phyloP scores from a whole-genome alignment of 116 monocot genomes.

The Cymodocea nodosa region DNA sequence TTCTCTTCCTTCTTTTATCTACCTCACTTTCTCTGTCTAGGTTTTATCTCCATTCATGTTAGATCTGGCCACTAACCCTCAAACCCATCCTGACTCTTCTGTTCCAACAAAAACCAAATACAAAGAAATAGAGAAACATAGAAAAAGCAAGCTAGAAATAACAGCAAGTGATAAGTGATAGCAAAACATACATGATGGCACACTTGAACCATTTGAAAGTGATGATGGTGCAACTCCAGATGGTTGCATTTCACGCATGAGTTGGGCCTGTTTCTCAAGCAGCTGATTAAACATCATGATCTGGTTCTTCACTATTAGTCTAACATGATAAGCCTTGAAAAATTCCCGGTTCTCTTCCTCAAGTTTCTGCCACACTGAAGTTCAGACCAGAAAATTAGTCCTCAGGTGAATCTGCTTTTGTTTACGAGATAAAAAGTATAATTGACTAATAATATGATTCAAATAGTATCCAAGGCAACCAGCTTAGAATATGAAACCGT shows the following conservation, averaged over 20 bases:
- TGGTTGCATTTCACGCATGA: conserved; percentile 55
- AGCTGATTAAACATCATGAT: conserved; percentile 69
- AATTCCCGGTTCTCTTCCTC: conserved; percentile 85
- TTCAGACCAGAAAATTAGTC: conserved; percentile 1
- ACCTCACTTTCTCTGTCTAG: no score
- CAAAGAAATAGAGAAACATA: not conserved
- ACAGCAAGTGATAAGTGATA: not conserved
- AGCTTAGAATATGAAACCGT: no score
- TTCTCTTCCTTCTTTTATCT: no score
- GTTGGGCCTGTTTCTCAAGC: conserved; percentile 61
- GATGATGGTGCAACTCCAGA: conserved; percentile 33
- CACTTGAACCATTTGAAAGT: conserved; percentile 54
- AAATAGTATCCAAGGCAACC: no score
- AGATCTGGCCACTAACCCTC: no score
- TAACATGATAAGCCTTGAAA: conserved; percentile 87
- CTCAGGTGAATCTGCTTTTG: no score
- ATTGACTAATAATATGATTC: no score
- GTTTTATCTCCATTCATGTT: no score
- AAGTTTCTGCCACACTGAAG: conserved; percentile 89
- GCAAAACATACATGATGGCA: conserved; percentile 39
- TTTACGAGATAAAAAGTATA: no score
- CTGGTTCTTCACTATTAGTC: conserved; percentile 77
- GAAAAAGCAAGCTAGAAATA: not conserved
- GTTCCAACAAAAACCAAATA: not conserved
- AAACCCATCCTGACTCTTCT: no score